Base-by-base conservation (phyloP, 805 yeast species). In the Wickerhamomyces queroliae region DNA sequence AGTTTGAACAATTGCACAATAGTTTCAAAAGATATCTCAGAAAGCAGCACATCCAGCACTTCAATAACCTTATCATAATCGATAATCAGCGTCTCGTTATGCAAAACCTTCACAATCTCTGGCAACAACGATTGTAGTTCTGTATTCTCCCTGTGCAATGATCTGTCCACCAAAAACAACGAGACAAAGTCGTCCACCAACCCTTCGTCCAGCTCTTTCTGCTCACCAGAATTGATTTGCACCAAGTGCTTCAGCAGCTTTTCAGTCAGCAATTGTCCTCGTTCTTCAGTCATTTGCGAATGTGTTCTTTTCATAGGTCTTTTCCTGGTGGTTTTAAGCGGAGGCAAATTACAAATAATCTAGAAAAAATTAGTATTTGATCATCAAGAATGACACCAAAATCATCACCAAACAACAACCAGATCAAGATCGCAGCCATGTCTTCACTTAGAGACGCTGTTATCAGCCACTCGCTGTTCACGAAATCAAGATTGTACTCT, bases 401-500 rank as follows among this genome's bases (percentile, higher is more conserved):
- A 23, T 23, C 18, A n/a, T 28, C 20, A 17, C 13, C 16, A 19
- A 2, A 13, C 16, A 19, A 31, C 13, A 13, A 31, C 17, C 18
- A 23, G 2, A 23, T 17, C 12, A 5, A 6, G 18, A n/a, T 4
- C 5, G 22, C 19, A 33, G 11, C 9, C 35, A 41, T 42, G 46
- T 24, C 42, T 3, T 8, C 24, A 2, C 38, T 51, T 7, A 41
- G 58, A 39, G 49, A 52, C 7, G 29, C 45, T 4, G 53, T 52
- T 0, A 17, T 31, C 7, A 19, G n/a, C 10, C 56, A 55, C 39
- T 36, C 48, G 6, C 47, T 54, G 11, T 55, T 55, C 44, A 54
- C 63, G 18, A 55, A 44, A 56, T 63, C 70, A 6, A 53, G 72
- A 23, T 41, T 66, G 15, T 53, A 47, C 31, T 67, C 72, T 5